A percentile compares a stretch with the other conserved stretches of the same genome.
phyloP scores from a whole-genome alignment of 208 protist species.

The Acanthamoeba culbertsoni region DNA sequence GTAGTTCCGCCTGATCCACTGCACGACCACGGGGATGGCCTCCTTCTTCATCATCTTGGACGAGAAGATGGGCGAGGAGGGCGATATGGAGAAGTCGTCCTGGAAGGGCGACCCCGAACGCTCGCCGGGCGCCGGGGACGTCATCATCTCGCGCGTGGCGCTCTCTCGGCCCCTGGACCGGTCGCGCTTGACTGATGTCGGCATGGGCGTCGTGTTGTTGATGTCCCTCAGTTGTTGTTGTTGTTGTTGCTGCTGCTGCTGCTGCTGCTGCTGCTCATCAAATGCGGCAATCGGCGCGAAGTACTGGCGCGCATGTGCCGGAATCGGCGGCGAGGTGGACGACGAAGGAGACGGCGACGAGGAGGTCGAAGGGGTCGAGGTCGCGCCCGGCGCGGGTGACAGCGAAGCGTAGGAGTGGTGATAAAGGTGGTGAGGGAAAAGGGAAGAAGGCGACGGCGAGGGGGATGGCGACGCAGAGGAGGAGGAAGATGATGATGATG shows the following conservation, averaged over 20 bases:
- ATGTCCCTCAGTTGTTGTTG: neutral
- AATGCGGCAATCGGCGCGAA: neutral
- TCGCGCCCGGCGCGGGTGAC: neutral
- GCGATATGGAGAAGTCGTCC: too few relatives aligned
- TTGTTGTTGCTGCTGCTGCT: neutral
- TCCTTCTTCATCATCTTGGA: slow-evolving; percentile 35
- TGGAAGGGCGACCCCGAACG: neutral
- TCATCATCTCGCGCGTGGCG: neutral
- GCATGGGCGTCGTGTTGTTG: neutral
- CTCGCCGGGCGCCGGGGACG: neutral
- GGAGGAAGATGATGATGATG: neutral
- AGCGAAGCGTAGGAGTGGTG: neutral
- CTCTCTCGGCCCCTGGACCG: neutral
- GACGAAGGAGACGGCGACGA: neutral
- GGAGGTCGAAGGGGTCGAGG: neutral
- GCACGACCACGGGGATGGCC: neutral
- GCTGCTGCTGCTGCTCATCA: neutral
- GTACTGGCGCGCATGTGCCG: neutral
- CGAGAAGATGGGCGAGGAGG: neutral
- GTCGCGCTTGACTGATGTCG: neutral
- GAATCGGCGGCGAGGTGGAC: neutral
- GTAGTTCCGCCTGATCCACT: slow-evolving; percentile 27
- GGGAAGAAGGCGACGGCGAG: neutral
- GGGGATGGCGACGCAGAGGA: neutral
- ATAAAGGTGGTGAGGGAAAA: neutral